These are phyloP conservation scores for Penicillium goetzii DNA, from an alignment of 495 filamentous ascomycete genomes.

Conservation along the genomic window DNA sequence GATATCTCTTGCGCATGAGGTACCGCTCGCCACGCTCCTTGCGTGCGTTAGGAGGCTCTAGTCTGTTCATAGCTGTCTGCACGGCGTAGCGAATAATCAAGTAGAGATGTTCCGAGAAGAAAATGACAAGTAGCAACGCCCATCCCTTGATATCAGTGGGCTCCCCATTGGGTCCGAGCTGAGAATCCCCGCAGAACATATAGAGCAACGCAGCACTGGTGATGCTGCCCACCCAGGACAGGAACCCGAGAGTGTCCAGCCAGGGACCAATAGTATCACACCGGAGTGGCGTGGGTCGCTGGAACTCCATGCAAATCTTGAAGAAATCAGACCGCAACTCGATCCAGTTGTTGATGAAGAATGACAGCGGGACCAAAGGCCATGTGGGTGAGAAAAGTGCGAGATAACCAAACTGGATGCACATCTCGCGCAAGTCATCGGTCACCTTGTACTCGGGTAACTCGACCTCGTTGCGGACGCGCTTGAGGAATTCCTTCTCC, in stretches of 20 bases:
- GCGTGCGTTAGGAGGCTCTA: slow-evolving; percentile 82
- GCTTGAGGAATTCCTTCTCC: slow-evolving; percentile 74
- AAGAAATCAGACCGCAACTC: slow-evolving; percentile 91
- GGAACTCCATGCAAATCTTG: slow-evolving; percentile 91
- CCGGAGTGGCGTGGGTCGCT: slow-evolving; percentile 82
- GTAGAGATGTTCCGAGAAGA: slow-evolving; percentile 88
- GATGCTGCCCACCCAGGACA: slow-evolving; percentile 90
- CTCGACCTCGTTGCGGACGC: slow-evolving; percentile 87
- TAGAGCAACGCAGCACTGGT: slow-evolving; percentile 84
- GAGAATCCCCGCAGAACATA: slow-evolving; percentile 71
- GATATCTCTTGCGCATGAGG: slow-evolving; percentile 68
- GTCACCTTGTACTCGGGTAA: slow-evolving; percentile 85
- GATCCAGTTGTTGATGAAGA: slow-evolving; percentile 95
- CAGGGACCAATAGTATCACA: slow-evolving; percentile 95
- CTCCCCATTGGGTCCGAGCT: slow-evolving; percentile 57
- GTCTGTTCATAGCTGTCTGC: slow-evolving; percentile 68
- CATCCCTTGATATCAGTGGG: slow-evolving; percentile 72
- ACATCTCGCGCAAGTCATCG: slow-evolving; percentile 90
- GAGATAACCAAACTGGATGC: slow-evolving; percentile 93
- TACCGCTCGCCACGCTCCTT: slow-evolving; percentile 80
- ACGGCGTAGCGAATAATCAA: slow-evolving; percentile 72
- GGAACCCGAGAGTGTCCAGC: slow-evolving; percentile 83
- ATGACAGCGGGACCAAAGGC: slow-evolving; percentile 86
- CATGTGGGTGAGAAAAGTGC: slow-evolving; percentile 90
- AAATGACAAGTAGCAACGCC: slow-evolving; percentile 80